Evolutionary conservation across 495 filamentous ascomycete species (phyloP).

Genomic region (Annulohypoxylon moriforme): DNA sequence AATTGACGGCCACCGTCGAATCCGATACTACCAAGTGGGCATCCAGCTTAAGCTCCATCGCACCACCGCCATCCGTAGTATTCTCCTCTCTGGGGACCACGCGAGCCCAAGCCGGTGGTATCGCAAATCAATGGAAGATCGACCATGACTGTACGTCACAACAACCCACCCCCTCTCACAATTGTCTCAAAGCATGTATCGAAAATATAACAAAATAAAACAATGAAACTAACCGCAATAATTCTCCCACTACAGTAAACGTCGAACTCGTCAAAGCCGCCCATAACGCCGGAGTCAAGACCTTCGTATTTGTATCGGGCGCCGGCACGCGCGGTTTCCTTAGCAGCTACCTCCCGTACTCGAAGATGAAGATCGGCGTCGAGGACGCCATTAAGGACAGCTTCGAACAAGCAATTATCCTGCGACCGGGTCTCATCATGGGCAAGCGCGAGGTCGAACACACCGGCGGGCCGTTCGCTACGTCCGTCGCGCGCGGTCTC

Average conservation of each 20-base stretch:
- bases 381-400: constrained; percentile 78
- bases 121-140: constrained; percentile 79
- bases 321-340: constrained; percentile 56
- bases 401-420: constrained; percentile 78
- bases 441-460: constrained; percentile 72
- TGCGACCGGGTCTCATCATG: constrained; percentile 80
- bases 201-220: neutral
- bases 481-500: constrained; percentile 62
- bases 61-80: constrained; percentile 68
- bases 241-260: constrained; percentile 62
- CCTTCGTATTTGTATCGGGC: constrained; percentile 76
- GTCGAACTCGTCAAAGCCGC: constrained; percentile 74
- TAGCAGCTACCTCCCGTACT: constrained; percentile 60
- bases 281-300: constrained; percentile 69
- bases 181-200: neutral
- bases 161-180: neutral
- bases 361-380: constrained; percentile 81
- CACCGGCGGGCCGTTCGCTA: constrained; percentile 59
- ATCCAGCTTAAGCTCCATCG: constrained; percentile 60
- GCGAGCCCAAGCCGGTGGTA: constrained; percentile 69
- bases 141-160: constrained; percentile 68
- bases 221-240: constrained; percentile 7
- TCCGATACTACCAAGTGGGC: constrained; percentile 67
- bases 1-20: constrained; percentile 62
- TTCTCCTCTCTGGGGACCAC: constrained; percentile 77